These are phyloP conservation scores for Globisporangium parvum DNA, from an alignment of 352 stramenopile species.

Conservation along the genomic window DNA sequence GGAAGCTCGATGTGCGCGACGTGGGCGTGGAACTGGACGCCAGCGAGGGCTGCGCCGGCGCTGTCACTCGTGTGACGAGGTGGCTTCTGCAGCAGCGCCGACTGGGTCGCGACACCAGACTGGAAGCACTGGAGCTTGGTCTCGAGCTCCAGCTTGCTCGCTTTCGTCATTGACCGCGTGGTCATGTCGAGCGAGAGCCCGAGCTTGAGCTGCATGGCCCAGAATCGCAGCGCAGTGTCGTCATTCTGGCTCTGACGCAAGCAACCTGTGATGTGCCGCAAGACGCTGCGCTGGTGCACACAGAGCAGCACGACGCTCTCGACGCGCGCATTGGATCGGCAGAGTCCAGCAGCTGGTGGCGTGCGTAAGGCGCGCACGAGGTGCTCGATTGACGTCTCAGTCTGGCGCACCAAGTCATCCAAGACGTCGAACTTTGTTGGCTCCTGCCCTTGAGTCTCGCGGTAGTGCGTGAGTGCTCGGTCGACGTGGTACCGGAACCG, in stretches of 20 bases:
- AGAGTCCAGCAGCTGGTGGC: neutral
- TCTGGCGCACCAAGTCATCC: constrained; percentile 2
- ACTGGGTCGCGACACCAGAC: neutral
- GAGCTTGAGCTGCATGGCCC: constrained; percentile 34
- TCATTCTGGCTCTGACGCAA: constrained; percentile 4
- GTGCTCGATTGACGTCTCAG: neutral
- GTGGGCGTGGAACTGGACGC: constrained; percentile 17
- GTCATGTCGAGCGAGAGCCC: constrained; percentile 5
- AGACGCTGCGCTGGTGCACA: constrained; percentile 14
- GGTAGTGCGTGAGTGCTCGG: neutral
- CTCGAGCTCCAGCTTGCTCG: constrained; percentile 2
- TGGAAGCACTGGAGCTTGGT: constrained; percentile 2
- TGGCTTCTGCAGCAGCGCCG: neutral
- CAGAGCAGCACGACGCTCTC: constrained; percentile 32
- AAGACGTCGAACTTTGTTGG: neutral
- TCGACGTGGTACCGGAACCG: constrained; percentile 13
- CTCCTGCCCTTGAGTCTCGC: neutral
- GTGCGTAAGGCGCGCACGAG: neutral
- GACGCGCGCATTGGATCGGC: neutral
- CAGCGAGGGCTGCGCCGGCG: neutral
- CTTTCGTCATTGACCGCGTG: neutral
- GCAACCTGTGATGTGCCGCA: constrained; percentile 13
- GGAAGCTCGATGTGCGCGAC: constrained; percentile 34
- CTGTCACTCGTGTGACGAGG: neutral
- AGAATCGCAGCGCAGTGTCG: constrained; percentile 32